Conservation (phyloP, 2,329 filamentous ascomycete genomes). For the Fusarium tupiense region DNA sequence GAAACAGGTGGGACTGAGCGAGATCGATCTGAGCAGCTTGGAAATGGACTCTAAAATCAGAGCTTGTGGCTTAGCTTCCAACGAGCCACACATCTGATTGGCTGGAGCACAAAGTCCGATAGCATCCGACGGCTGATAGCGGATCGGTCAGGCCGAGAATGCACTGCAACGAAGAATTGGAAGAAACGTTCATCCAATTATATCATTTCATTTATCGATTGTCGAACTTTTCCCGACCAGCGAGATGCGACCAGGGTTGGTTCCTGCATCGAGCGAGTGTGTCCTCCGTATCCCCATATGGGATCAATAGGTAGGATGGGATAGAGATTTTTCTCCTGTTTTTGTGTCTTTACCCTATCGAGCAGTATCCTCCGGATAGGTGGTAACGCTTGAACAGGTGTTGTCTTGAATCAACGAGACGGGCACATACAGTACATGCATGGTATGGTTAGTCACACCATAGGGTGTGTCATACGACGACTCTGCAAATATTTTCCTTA, state of each 20-base stretch:
- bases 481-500: slow-evolving; percentile 11
- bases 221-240: slow-evolving; percentile 3
- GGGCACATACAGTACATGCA: slow-evolving; percentile 9
- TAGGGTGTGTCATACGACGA: slow-evolving; percentile 37
- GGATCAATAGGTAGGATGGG: neutral
- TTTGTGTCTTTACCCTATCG: slow-evolving; percentile 9
- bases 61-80: slow-evolving; percentile 30
- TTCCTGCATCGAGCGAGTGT: slow-evolving; percentile 28
- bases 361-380: slow-evolving; percentile 14
- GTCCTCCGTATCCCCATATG: neutral
- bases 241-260: slow-evolving; percentile 17
- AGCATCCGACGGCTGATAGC: slow-evolving; percentile 32
- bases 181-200: slow-evolving; percentile 21
- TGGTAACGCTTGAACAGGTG: slow-evolving; percentile 11
- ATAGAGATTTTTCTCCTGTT: slow-evolving; percentile 15
- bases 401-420: slow-evolving; percentile 11
- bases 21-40: slow-evolving; percentile 34
- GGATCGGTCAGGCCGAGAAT: slow-evolving; percentile 38
- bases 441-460: slow-evolving; percentile 38
- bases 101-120: slow-evolving; percentile 14
- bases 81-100: slow-evolving; percentile 33
- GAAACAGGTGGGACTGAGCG: slow-evolving; percentile 17
- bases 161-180: slow-evolving; percentile 19
- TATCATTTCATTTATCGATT: slow-evolving; percentile 3
- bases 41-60: slow-evolving; percentile 4